These are phyloP conservation scores for Aspergillus carbonarius DNA, from an alignment of 2,329 filamentous ascomycete species.

Conservation along the genomic window DNA sequence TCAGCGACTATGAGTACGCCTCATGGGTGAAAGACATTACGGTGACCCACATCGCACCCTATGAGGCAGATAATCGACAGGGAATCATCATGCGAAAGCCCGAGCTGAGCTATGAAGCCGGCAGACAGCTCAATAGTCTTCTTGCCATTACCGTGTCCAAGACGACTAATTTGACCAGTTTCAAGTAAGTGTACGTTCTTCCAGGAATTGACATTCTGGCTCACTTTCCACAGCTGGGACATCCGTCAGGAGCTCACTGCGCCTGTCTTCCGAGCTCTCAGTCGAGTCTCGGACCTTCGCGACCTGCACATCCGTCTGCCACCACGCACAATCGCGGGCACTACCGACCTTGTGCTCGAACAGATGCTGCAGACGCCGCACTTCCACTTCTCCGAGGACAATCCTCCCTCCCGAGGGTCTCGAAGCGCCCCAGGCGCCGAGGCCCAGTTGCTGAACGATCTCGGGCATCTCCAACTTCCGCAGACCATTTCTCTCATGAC, in stretches of 20 bases:
- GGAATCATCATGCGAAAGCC: background rate
- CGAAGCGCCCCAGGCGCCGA: background rate
- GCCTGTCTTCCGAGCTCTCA: background rate
- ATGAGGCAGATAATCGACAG: background rate
- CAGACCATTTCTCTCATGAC: background rate
- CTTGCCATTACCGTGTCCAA: background rate
- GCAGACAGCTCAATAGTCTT: background rate
- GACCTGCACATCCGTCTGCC: background rate
- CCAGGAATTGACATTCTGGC: background rate
- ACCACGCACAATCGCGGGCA: background rate
- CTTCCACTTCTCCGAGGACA: background rate
- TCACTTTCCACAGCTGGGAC: background rate
- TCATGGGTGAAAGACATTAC: background rate
- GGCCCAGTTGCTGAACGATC: background rate
- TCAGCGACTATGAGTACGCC: background rate
- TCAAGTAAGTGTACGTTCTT: background rate
- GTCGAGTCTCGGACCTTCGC: background rate
- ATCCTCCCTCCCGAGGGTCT: background rate
- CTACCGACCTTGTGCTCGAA: background rate
- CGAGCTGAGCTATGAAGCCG: background rate
- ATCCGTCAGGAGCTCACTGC: background rate
- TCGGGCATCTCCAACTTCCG: background rate
- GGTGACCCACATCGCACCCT: background rate
- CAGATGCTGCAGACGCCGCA: background rate
- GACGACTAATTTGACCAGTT: background rate